A percentile compares a stretch with the other conserved stretches of the same genome.
Conservation (phyloP, 192 early-diverging fungal genomes). For the Linderina pennispora region DNA sequence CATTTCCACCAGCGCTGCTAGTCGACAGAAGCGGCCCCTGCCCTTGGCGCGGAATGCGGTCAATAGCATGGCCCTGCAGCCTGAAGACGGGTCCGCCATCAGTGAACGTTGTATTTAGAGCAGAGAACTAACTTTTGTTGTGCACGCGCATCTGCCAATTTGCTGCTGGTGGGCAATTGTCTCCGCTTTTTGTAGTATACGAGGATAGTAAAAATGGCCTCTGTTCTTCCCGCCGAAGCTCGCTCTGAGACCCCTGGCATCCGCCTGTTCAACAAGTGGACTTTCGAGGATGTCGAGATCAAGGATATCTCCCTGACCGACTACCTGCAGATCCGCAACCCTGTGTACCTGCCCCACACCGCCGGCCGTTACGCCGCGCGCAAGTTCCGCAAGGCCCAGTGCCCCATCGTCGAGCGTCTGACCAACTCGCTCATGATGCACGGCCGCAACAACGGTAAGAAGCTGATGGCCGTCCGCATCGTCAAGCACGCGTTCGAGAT, state of each 20-base stretch:
- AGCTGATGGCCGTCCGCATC: conserved; percentile 97
- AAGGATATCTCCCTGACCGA: conserved; percentile 86
- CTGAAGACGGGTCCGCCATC: too few species aligned
- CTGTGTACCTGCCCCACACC: conserved; percentile 96
- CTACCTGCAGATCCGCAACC: conserved; percentile 88
- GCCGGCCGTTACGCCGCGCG: conserved; percentile 96
- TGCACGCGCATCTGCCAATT: too few species aligned
- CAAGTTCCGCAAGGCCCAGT: conserved; percentile 98
- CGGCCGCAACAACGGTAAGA: conserved; percentile 99
- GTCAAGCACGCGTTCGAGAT: conserved; percentile 99
- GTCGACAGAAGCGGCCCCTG: too few species aligned
- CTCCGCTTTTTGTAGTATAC: conserved; percentile 19
- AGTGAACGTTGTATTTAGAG: too few species aligned
- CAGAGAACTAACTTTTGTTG: too few species aligned
- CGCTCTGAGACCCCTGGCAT: conserved; percentile 41
- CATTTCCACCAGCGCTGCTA: too few species aligned
- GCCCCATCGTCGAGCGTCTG: conserved; percentile 97
- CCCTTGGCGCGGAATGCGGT: too few species aligned
- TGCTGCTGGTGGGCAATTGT: too few species aligned
- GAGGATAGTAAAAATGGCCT: conserved; percentile 39
- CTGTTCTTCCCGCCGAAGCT: conserved; percentile 48
- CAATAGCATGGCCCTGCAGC: too few species aligned
- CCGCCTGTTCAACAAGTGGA: conserved; percentile 84
- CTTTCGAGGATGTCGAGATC: conserved; percentile 81
- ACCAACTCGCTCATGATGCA: conserved; percentile 99